These are phyloP conservation scores for Orbilia blumenaviensis DNA, from an alignment of 2,329 filamentous ascomycete genomes.

Conservation along the genomic window DNA sequence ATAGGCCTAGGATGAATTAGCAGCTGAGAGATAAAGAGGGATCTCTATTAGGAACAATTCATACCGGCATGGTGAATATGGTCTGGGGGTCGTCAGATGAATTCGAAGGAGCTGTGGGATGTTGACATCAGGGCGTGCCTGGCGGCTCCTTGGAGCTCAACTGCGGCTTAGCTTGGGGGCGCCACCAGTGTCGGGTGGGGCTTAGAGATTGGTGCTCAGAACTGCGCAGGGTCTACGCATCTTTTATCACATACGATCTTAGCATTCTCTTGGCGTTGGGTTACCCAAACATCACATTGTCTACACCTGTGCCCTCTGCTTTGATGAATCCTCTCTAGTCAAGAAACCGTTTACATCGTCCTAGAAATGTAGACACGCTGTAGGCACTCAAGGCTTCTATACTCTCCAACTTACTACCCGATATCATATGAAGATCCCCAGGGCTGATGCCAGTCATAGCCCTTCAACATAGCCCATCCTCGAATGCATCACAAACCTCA, in stretches of 20 bases:
- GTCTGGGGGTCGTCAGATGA: not conserved
- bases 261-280: not conserved
- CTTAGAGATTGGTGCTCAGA: constrained; percentile 23
- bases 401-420: not conserved
- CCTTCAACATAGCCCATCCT: not conserved
- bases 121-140: constrained; percentile 31
- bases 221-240: constrained; percentile 27
- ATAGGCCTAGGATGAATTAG: constrained; percentile 55
- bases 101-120: constrained; percentile 14
- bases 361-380: too few species aligned
- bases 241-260: not conserved
- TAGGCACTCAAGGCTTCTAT: not conserved
- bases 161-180: constrained; percentile 26
- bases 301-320: too few species aligned
- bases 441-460: not conserved
- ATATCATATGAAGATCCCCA: not conserved
- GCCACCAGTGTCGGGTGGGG: constrained; percentile 10
- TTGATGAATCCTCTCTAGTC: too few species aligned
- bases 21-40: not conserved
- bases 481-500: not conserved
- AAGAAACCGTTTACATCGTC: too few species aligned
- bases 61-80: constrained; percentile 41
- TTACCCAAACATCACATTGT: not conserved
- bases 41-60: not conserved
- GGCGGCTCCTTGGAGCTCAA: constrained; percentile 36